Evolutionary conservation across 192 early-diverging fungal genomes (phyloP), one percentile per base, ranked within the genome.

Genomic region (Backusella circina): DNA sequence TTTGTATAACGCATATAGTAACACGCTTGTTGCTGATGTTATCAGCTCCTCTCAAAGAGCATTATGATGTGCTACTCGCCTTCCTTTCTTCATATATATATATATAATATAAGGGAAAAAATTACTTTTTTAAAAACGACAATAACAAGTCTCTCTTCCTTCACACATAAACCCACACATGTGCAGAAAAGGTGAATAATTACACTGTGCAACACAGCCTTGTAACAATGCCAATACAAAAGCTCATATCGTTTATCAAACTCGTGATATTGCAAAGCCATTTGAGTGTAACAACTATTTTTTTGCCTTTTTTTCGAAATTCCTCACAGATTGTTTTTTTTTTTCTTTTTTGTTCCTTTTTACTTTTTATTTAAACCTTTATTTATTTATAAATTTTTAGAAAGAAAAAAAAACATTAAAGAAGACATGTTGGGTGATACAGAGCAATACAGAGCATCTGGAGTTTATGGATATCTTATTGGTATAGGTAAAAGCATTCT

Each of bases 401-500:
- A 41, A 41, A 41, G 7, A 5, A 41, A 41, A 41, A 12, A 8
- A 5, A 44, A 44, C 1, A 15, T 15, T 44, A 15, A 61, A 61
- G 0, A 26, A 61, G 2, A 61, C 6, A 61, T 61, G 54, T 28
- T 61, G 54, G 21, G 54, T 10, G 23, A 26, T 6, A 61, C 1
- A 13, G 10, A 61, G 3, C 54, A 61, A 2, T 26, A 61, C 3
- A 23, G 54, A 28, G 54, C 54, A 12, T 28, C 54, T 61, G 54
- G 38, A 67, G 16, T 47, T 65, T 26, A 75, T 47, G 28, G 78
- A 70, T 33, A 73, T 74, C 66, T 81, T 30, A 77, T 81, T 66
- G 80, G 80, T 33, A 81, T 81, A 61, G 80, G 80, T 81, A 77
- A 61, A 28, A 13, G n/a, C 50, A 21, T 47, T 21, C 16, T 51